Evolutionary conservation across 2,329 filamentous ascomycete species (phyloP), one percentile per base, ranked within the genome.

Genomic region (Aphanoascus verrucosus): DNA sequence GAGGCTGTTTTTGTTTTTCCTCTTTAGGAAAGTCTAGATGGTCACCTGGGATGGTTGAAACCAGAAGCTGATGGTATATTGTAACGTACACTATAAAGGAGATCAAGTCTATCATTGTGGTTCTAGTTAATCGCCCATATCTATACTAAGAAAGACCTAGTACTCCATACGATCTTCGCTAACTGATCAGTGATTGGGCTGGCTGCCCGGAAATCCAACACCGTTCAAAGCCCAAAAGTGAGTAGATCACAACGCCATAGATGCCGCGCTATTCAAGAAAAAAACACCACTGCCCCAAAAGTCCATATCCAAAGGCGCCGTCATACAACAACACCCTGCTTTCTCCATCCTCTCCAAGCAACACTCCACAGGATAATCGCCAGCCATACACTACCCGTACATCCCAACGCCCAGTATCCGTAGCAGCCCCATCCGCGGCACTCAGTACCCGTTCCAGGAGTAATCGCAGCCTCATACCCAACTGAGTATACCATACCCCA

Each of bases 401-500:
- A 74, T 0, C 72, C 83, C 78, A 95, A 88, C 0, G 85, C 86
- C 89, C 89, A 95, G 60, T 91, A 94, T 9, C 83, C 82, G 70
- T 95, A 97, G 71, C 93, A 98, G 50, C 77, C 72, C 63, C 76
- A 80, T 1, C 93, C 93, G 65, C 88, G 87, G 66, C 91, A 97
- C 59, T 94, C 79, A 2, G 76, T 74, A 57, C 74, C 72, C 42
- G 60, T 62, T 49, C 65, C 62, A 17, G 59, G 62, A 2, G 60
- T 65, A 15, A 59, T 60, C 53, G 59, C 68, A 54, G 57, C 64
- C 60, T 71, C 68, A 53, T 72, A 71, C 17, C 62, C 65, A 31
- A 56, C 61, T 46, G 86, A 88, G 67, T 97, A 98, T n/a, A 96
- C 74, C 0, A 93, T 69, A 0, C 90, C 88, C 89, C 91, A 98